Evolutionary conservation across 208 protist genomes (phyloP), one percentile per base, ranked within the genome.

Genomic region (Angomonas ambiguus): DNA sequence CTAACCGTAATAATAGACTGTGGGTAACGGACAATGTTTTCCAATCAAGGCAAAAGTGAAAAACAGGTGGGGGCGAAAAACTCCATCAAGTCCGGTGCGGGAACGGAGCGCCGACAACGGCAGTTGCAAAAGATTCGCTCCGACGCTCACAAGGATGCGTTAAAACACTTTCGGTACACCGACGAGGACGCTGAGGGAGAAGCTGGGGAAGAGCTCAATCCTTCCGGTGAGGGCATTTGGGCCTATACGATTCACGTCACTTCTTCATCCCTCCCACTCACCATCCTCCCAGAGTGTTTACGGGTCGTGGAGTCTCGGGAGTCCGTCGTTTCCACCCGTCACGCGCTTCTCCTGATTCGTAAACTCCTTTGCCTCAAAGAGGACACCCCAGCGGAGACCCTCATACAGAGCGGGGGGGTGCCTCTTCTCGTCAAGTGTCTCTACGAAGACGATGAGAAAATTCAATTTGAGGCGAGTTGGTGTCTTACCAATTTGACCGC

Each of bases 401-500:
- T 99, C 22, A 96, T 98, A 56, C 72, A 77, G 6, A 88, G 75
- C 33, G 96, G 97, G 55, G 89, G 98, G 0, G 85, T 99, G 18
- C 96, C 97, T n/a, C 68, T 72, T 31, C 81, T 99, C 27, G 90
- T 99, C 2, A 32, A 92, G 28, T 92, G 99, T 65, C 83, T 99
- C 49, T 71, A 66, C n/a, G 56, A 71, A 33, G 79, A 97, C 16
- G 70, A 80, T 57, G 79, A 86, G 1, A 64, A 90, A 58, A 76
- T 98, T 61, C 97, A 99, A 89, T 99, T 99, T 77, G 98, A 99
- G 88, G 87, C 96, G 13, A 97, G 97, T 2, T 99, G 98, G 98
- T 97, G 98, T 1, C 82, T 99, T 28, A 99, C 98, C 2, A 99
- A 99, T 85, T 97, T 99, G 58, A 97, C 98, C 16, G 98, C 97